phyloP scores from a whole-genome alignment of 1,139 yeast genomes.

The Lodderomyces orthopsilosis region DNA sequence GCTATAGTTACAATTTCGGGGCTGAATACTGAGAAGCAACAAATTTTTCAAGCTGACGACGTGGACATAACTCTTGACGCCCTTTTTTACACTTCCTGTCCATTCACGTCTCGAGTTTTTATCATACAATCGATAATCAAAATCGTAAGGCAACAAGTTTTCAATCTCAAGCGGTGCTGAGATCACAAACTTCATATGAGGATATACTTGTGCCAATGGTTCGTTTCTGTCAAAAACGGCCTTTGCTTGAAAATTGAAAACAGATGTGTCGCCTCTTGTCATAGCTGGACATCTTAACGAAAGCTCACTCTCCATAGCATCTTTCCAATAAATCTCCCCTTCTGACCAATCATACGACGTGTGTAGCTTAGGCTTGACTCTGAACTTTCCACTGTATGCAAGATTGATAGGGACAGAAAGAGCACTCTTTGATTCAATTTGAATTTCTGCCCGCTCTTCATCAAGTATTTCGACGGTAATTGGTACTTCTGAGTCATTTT shows the following conservation, averaged over 20 bases:
- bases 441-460: constrained; percentile 23
- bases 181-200: constrained; percentile 74
- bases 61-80: constrained; percentile 71
- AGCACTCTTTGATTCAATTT: constrained; percentile 51
- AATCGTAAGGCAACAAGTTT: constrained; percentile 80
- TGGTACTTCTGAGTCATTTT: constrained; percentile 68
- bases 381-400: constrained; percentile 58
- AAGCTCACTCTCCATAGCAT: constrained; percentile 45
- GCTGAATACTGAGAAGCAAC: constrained; percentile 68
- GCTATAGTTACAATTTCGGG: constrained; percentile 59
- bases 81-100: constrained; percentile 60
- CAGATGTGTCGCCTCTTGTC: constrained; percentile 34
- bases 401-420: constrained; percentile 71
- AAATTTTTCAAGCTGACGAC: constrained; percentile 74
- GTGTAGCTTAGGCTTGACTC: constrained; percentile 58
- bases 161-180: constrained; percentile 88
- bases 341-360: constrained; percentile 67
- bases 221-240: constrained; percentile 62
- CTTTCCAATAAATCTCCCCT: constrained; percentile 62
- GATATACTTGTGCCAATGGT: constrained; percentile 73
- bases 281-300: constrained; percentile 60
- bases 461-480: constrained; percentile 40
- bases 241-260: constrained; percentile 71
- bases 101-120: constrained; percentile 71
- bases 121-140: constrained; percentile 74